A percentile compares a stretch with the other conserved stretches of the same genome.
Evolutionary conservation across 176 grass and related monocot species (phyloP).

Genomic region (Melocanna baccifera): DNA sequence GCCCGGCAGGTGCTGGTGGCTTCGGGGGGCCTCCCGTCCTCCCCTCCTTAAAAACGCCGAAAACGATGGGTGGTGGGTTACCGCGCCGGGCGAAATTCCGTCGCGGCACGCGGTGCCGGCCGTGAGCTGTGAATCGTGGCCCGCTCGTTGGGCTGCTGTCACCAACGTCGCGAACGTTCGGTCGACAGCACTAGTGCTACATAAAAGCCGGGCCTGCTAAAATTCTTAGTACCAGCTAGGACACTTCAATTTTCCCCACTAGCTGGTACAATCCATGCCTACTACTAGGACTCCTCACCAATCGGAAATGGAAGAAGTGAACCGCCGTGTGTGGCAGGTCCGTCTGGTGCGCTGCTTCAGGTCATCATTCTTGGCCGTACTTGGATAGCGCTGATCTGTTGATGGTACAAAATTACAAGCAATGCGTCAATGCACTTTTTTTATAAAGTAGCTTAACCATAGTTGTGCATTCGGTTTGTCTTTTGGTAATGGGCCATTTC

Average conservation of each 20-base stretch:
- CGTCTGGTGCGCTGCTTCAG: neutral
- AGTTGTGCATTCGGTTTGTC: too few species aligned
- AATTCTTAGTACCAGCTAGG: neutral
- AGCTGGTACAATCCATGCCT: neutral
- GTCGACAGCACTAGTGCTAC: neutral
- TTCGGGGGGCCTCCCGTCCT: neutral
- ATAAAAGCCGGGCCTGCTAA: neutral
- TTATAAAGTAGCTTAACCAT: neutral
- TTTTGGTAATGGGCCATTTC: too few species aligned
- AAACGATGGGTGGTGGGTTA: neutral
- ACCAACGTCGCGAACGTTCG: neutral
- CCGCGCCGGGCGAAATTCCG: neutral
- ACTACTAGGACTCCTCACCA: neutral
- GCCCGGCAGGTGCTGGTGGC: neutral
- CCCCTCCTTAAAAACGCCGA: neutral
- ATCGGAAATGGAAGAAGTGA: neutral
- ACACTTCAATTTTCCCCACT: neutral
- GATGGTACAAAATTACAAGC: neutral
- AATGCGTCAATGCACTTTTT: neutral
- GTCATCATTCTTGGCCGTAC: neutral
- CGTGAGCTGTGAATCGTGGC: neutral
- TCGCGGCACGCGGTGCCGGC: neutral
- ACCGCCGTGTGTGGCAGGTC: neutral
- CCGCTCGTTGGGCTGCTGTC: neutral
- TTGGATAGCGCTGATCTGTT: neutral